phyloP scores from a whole-genome alignment of 768 basidiomycete genomes.

The Phylloporus arenicola region DNA sequence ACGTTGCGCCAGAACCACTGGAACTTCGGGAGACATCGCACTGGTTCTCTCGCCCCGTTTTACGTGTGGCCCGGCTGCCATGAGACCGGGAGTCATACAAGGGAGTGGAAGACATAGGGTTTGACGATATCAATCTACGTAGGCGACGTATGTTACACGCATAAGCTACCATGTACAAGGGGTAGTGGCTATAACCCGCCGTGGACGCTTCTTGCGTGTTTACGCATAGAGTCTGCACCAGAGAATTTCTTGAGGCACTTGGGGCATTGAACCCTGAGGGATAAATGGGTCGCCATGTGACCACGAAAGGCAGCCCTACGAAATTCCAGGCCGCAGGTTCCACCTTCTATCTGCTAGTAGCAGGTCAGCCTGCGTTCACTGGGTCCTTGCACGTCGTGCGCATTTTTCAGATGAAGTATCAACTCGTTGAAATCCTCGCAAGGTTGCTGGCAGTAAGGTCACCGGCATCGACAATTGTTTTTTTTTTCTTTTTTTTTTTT shows the following conservation, averaged over 20 bases:
- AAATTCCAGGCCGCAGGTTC: background rate
- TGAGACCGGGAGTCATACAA: background rate
- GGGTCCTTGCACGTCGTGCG: conserved; percentile 1
- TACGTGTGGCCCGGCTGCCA: background rate
- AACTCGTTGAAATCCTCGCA: conserved; percentile 2
- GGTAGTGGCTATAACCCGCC: no score
- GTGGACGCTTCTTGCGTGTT: background rate
- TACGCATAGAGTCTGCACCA: background rate
- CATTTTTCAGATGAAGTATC: background rate
- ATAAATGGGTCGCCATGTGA: background rate
- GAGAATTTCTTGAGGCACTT: background rate
- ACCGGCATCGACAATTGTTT: background rate
- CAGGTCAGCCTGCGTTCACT: background rate
- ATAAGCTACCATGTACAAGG: no score
- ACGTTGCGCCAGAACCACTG: no score
- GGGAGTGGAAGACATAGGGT: background rate
- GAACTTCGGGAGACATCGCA: background rate
- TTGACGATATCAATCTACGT: no score
- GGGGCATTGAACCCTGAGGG: background rate
- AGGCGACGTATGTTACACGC: no score
- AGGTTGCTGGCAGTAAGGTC: background rate
- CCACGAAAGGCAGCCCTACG: background rate
- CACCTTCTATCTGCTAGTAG: background rate
- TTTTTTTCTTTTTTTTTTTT: no score
- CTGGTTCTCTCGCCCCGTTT: background rate